Base-by-base conservation (phyloP, 2,329 filamentous ascomycete genomes). In the Pyrenophora teres region DNA sequence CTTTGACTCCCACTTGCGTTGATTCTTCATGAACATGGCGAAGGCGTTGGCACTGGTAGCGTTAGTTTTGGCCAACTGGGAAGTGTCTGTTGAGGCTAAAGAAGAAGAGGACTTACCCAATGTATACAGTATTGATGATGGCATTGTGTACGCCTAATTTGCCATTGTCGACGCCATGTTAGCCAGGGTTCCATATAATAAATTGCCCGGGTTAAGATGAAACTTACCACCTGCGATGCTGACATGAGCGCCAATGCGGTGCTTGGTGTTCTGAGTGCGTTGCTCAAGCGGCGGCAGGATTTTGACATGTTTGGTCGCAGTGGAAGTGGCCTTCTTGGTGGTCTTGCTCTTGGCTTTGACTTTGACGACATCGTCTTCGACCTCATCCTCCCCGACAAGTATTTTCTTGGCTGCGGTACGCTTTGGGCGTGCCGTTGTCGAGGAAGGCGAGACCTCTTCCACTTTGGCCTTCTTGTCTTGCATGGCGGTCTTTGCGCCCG, bases 21-120 rank as follows among this genome's bases (percentile, higher is more conserved):
- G 94, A 0, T 90, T 96, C 72, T 97, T 97, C 63, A 99, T 82
- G 77, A 99, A 99, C 16, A 97, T 80, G 3, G 94, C 94, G 64
- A 97, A 96, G 8, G 92, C 86, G 71, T 97, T 99, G 57, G 89
- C 92, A 46, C 92, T 77, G 64, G 5, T 62, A 25, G 54, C 43
- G 57, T 78, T 65, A 63, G 62, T 40, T 18, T 23, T 6, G n/a
- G 13, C n/a, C 41, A 10, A 18, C 25, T 40, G 2, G 35, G 3
- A 19, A 3, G 37, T 21, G n/a, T 16, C 8, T 9, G 7, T 10
- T 12, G 3, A 15, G 13, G 16, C 6, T 5, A 13, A 18, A 10
- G 19, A 12, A 8, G 32, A 16, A 32, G 27, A 1, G 4, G 16
- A 68, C 68, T 60, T 68, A 81, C 80, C 82, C 92, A 59, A 96